phyloP scores from a whole-genome alignment of 306 rosid genomes.

The Quercus wislizeni region DNA sequence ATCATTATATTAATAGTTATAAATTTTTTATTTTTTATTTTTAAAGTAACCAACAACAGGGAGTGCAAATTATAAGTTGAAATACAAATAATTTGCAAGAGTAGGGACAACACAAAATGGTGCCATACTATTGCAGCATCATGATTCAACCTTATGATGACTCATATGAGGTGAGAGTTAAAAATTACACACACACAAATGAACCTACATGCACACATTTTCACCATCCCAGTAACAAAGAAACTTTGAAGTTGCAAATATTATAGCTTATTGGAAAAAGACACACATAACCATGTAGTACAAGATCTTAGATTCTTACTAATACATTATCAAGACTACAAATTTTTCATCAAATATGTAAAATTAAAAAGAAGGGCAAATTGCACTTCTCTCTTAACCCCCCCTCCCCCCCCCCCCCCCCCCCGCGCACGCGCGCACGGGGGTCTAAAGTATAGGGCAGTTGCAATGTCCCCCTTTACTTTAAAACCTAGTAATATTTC shows the following conservation, averaged over 20 bases:
- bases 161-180: no score
- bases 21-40: not conserved
- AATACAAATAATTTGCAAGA: not conserved
- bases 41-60: not conserved
- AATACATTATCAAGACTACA: not conserved
- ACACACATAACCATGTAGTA: not conserved
- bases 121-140: not conserved
- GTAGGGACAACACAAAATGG: not conserved
- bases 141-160: not conserved
- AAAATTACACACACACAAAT: no score
- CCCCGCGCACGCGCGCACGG: no score
- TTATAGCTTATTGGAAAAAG: not conserved
- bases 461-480: no score
- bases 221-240: no score
- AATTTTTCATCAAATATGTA: not conserved
- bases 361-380: not conserved
- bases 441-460: no score
- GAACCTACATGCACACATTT: no score
- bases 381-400: no score
- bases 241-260: no score
- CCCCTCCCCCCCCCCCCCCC: no score
- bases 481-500: no score
- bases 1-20: slow-evolving; percentile 16
- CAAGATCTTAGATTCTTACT: not conserved
- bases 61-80: not conserved